A percentile compares a stretch with the other conserved stretches of the same genome.
Evolutionary conservation across 2,329 filamentous ascomycete species (phyloP).

Genomic region (Endoconidiophora polonica): DNA sequence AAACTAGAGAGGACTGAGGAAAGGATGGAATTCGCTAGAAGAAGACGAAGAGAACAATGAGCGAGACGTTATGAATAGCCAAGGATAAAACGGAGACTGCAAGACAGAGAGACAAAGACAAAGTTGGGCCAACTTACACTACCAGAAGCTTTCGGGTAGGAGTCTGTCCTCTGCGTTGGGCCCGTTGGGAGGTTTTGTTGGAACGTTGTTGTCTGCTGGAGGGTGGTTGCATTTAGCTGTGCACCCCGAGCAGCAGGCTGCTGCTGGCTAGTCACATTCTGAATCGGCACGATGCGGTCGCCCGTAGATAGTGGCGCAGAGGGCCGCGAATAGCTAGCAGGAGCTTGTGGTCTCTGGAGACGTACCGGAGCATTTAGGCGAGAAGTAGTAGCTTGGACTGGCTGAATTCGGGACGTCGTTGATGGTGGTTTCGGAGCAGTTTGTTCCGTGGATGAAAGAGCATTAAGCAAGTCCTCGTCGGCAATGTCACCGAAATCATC

Average conservation of each 20-base stretch:
- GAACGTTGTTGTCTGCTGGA: slow-evolving; percentile 7
- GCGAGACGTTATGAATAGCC: no score
- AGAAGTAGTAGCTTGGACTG: no score
- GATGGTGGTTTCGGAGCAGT: background rate
- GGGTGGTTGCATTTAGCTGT: background rate
- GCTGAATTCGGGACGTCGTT: no score
- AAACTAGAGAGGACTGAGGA: background rate
- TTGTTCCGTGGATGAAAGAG: slow-evolving; percentile 20
- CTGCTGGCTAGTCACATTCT: no score
- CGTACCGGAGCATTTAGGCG: background rate
- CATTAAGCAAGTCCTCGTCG: slow-evolving; percentile 49
- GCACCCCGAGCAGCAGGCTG: no score
- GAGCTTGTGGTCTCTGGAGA: slow-evolving; percentile 1
- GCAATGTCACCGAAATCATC: slow-evolving; percentile 33
- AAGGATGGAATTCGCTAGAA: background rate
- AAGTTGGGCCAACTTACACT: no score
- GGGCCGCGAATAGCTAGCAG: background rate
- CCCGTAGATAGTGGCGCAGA: no score
- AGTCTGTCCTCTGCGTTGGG: no score
- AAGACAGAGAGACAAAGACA: no score
- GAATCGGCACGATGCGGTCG: no score
- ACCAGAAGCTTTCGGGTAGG: no score
- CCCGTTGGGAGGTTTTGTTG: background rate
- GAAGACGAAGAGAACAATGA: background rate
- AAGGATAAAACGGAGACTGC: no score